Base-by-base conservation (phyloP, 768 basidiomycete species). In the Gymnopilus junonius region DNA sequence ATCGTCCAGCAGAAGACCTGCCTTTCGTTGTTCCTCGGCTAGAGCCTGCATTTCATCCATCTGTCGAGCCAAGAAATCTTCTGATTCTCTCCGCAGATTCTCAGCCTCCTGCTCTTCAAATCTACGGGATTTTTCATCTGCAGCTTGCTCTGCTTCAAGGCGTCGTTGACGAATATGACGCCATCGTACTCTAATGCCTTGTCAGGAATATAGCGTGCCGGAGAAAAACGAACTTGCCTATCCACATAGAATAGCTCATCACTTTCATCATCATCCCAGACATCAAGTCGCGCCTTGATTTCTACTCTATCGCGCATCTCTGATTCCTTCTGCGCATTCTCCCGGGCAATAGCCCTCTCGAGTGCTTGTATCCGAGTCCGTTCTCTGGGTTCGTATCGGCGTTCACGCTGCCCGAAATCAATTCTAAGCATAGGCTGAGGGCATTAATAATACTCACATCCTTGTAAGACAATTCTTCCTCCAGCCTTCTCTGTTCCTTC, bases 31-130 rank as follows among this genome's bases (percentile, higher is more conserved):
- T 70, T 96, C 92, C 55, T 93, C 92, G 12, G 92, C 93, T 29
- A 97, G 80, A 2, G 93, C 90, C 67, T 95, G 94, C 89, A 97
- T 92, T 74, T 98, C 95, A 65, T 93, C 93, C 93, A 97, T 95
- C 71, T 97, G 95, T 58, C 89, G 85, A 35, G 93, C 93, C 63
- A 98, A 82, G 84, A 99, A 97, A 65, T 88, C 91, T 75, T 98
- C 97, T 0, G 94, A 95, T 76, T 98, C 95, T 53, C 88, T 85
- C 35, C 94, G 87, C 23, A 97, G 82, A 67, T 93, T 92, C 72
- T 92, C 95, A 8, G 88, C 86, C 75, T 97, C 94, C 55, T 91
- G 90, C 48, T 90, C 89, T 76, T 97, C 96, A 62, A 88, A 88
- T 29, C 84, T 79, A 15, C 93, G 86, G 35, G 94, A 95, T 66